Evolutionary conservation across 768 basidiomycete genomes (phyloP).

Genomic region (Tylopilus subfusipes): DNA sequence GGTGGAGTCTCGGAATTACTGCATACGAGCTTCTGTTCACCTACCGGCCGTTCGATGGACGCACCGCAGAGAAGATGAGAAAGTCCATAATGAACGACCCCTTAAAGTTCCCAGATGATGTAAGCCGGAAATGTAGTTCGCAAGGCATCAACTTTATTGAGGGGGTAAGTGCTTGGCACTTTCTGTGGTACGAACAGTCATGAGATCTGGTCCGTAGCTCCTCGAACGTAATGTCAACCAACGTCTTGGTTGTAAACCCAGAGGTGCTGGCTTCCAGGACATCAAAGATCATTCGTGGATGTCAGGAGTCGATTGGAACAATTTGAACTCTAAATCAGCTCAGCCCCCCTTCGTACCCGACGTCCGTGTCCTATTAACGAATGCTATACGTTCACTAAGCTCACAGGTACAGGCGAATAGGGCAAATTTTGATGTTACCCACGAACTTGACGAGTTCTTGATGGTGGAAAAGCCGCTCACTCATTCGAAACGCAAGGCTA

Average conservation of each 20-base stretch:
- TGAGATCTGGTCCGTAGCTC: constrained; percentile 46
- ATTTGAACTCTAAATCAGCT: constrained; percentile 61
- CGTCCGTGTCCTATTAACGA: constrained; percentile 49
- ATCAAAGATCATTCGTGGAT: constrained; percentile 88
- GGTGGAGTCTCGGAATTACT: constrained; percentile 93
- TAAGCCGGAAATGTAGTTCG: constrained; percentile 54
- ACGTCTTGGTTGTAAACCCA: constrained; percentile 76
- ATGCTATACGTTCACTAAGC: not conserved
- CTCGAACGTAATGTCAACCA: constrained; percentile 77
- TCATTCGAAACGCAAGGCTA: constrained; percentile 87
- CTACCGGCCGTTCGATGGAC: constrained; percentile 85
- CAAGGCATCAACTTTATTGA: constrained; percentile 65
- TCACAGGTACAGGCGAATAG: constrained; percentile 67
- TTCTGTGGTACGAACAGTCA: constrained; percentile 7
- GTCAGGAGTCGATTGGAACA: constrained; percentile 73
- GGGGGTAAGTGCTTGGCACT: constrained; percentile 47
- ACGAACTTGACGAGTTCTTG: constrained; percentile 95
- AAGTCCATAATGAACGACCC: constrained; percentile 80
- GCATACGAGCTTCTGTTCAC: constrained; percentile 87
- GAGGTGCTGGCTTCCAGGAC: constrained; percentile 70
- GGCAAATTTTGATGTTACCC: constrained; percentile 97
- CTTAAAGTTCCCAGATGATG: constrained; percentile 73
- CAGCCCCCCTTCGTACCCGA: constrained; percentile 90
- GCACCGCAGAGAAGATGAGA: constrained; percentile 84
- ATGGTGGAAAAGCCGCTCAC: constrained; percentile 98